Evolutionary conservation across 2,329 filamentous ascomycete species (phyloP), one percentile per base, ranked within the genome.

Genomic region (Colletotrichum navitas): DNA sequence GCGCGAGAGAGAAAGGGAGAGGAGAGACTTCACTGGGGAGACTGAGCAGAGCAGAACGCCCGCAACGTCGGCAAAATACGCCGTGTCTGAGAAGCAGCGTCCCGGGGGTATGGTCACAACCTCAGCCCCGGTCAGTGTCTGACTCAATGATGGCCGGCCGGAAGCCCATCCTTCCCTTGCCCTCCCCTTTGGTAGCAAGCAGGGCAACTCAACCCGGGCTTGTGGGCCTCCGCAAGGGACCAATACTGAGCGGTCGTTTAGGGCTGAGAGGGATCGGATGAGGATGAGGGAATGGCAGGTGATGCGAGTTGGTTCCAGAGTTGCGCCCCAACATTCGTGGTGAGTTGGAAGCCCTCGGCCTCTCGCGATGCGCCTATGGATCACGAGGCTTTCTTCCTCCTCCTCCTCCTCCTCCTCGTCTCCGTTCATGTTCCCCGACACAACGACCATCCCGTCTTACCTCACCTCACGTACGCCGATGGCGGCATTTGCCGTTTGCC

Each of bases 101-200:
- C 24, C 36, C 43, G 24, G 24, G 24, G 16, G 14, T 18, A 43
- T 45, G 36, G 52, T 64, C 45, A 65, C 66, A 43, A 59, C 61
- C 43, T 36, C 39, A 18, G 26, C 66, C 61, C 52, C 3, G 10
- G 61, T 6, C 21, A 4, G 16, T 36, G 51, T 41, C 45, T 56
- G 66, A 68, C 66, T 58, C 49, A 26, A 61, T 18, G 36, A 11
- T 43, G 26, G 3, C 52, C 3, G 16, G 11, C 52, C 29, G 14
- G 51, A 34, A n/a, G 3, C 52, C 29, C 52, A 24, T 36, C 52
- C 32, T 7, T 29, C 7, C 16, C 26, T 5, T 21, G 0, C 47
- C 32, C 26, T 5, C 29, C n/a, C 45, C 10, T 29, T 21, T n/a
- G n/a, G n/a, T n/a, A n/a, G n/a, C 1, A 3, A 32, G 32, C 29